A percentile compares a stretch with the other conserved stretches of the same genome.
phyloP scores from a whole-genome alignment of 805 yeast genomes.

The Candida oleophila region DNA sequence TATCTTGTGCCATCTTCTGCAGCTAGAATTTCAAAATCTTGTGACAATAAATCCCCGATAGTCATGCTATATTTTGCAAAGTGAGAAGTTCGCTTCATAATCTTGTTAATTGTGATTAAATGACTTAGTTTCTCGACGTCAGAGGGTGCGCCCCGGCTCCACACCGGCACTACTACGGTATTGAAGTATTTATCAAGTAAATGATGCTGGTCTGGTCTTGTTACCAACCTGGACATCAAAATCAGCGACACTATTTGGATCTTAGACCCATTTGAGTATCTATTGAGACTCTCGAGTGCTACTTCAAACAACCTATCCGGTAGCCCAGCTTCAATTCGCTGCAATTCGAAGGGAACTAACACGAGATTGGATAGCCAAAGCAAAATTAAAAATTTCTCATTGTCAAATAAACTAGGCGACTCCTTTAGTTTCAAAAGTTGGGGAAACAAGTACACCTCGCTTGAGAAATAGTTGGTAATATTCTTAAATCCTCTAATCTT shows the following conservation, averaged over 20 bases:
- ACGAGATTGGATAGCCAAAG: slow-evolving; percentile 73
- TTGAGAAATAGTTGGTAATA: slow-evolving; percentile 56
- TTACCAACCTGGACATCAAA: slow-evolving; percentile 51
- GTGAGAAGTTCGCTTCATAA: slow-evolving; percentile 24
- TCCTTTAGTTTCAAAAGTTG: slow-evolving; percentile 19
- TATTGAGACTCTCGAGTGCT: slow-evolving; percentile 28
- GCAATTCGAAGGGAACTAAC: slow-evolving; percentile 71
- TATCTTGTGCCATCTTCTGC: slow-evolving; percentile 8
- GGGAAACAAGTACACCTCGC: slow-evolving; percentile 54
- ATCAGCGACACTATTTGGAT: slow-evolving; percentile 55
- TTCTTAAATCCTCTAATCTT: slow-evolving; percentile 68
- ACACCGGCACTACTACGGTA: background rate
- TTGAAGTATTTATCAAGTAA: slow-evolving; percentile 19
- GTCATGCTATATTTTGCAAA: slow-evolving; percentile 6
- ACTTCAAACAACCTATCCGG: slow-evolving; percentile 34
- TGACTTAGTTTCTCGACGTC: slow-evolving; percentile 33
- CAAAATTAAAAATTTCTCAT: slow-evolving; percentile 42
- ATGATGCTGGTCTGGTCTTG: slow-evolving; percentile 42
- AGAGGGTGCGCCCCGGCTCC: slow-evolving; percentile 4
- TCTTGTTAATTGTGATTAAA: slow-evolving; percentile 39
- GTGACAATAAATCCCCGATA: no score
- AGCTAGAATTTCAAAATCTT: slow-evolving; percentile 14
- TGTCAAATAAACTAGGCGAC: slow-evolving; percentile 13
- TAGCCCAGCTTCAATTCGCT: slow-evolving; percentile 30
- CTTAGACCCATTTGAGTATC: slow-evolving; percentile 48